Conservation (phyloP, 306 rosid species). For the Lupinus albus region DNA sequence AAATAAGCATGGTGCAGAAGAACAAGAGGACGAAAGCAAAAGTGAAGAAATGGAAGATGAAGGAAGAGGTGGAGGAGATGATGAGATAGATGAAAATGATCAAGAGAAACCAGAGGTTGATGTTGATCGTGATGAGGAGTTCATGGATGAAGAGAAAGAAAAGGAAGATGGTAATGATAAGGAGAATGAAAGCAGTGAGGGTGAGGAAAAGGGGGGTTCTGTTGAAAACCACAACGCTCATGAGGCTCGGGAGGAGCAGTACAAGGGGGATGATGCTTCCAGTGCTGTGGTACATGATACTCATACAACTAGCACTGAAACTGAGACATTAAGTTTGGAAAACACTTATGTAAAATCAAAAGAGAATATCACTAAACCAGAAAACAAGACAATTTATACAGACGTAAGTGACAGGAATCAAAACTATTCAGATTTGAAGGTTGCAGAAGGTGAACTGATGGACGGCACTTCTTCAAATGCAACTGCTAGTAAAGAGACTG, state of each 20-base stretch:
- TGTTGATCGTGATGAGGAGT: slow-evolving; percentile 56
- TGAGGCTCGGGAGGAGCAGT: slow-evolving; percentile 90
- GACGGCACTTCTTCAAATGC: slow-evolving; percentile 33
- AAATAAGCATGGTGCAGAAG: slow-evolving; percentile 50
- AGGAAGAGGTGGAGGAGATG: slow-evolving; percentile 68
- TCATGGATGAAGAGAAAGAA: slow-evolving; percentile 65
- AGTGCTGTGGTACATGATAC: slow-evolving; percentile 91
- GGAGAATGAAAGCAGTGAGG: slow-evolving; percentile 46
- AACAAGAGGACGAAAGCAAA: slow-evolving; percentile 60
- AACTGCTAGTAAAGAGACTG: slow-evolving; percentile 43
- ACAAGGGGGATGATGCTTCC: slow-evolving; percentile 94
- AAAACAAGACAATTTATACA: slow-evolving; percentile 33
- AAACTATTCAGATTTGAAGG: slow-evolving; percentile 46
- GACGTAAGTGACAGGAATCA: slow-evolving; percentile 43
- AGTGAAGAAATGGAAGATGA: slow-evolving; percentile 61
- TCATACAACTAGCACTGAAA: slow-evolving; percentile 48
- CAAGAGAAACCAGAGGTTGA: slow-evolving; percentile 62
- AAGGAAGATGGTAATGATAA: slow-evolving; percentile 54
- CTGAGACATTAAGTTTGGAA: slow-evolving; percentile 41
- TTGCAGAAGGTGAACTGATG: slow-evolving; percentile 39
- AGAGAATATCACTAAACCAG: slow-evolving; percentile 41
- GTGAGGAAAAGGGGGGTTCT: slow-evolving; percentile 53
- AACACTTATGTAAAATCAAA: slow-evolving; percentile 48
- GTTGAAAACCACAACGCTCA: slow-evolving; percentile 59
- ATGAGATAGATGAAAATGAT: slow-evolving; percentile 77